Conservation (phyloP, 768 basidiomycete genomes). For the Tulasnella sp. region DNA sequence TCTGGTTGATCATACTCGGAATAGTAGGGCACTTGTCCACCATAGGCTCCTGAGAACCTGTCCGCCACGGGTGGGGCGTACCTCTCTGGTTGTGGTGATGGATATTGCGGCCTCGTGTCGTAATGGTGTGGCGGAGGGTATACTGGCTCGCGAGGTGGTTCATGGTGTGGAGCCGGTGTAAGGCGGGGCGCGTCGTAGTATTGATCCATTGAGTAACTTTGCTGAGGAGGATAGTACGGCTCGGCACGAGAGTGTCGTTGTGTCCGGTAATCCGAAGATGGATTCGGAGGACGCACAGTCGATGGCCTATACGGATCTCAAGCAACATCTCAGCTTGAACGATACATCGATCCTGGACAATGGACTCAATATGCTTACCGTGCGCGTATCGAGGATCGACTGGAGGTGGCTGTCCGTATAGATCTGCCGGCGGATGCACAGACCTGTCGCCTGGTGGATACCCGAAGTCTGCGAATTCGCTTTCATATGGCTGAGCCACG, state of each 20-base stretch:
- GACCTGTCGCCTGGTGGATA: not conserved
- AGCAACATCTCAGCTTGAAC: not conserved
- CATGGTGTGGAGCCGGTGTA: not conserved
- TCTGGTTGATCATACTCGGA: not conserved
- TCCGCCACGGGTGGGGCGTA: conserved; percentile 1
- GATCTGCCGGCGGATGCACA: not conserved
- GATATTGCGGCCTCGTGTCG: conserved; percentile 5
- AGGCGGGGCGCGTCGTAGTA: not conserved
- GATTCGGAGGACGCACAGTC: not conserved
- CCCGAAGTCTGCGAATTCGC: not conserved
- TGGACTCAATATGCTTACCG: conserved; percentile 3
- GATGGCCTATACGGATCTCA: conserved; percentile 6
- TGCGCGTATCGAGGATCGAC: not conserved
- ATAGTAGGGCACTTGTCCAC: not conserved
- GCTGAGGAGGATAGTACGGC: not conserved
- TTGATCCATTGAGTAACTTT: not conserved
- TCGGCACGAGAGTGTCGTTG: not conserved
- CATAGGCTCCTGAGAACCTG: not conserved
- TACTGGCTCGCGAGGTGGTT: conserved; percentile 1
- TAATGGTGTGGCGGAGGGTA: conserved; percentile 2
- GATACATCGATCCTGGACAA: no score
- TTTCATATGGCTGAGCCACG: not conserved
- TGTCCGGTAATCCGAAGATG: not conserved
- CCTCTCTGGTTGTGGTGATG: not conserved
- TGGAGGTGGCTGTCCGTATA: not conserved